phyloP scores from a whole-genome alignment of 306 rosid species.

The Carpinus fangiana region DNA sequence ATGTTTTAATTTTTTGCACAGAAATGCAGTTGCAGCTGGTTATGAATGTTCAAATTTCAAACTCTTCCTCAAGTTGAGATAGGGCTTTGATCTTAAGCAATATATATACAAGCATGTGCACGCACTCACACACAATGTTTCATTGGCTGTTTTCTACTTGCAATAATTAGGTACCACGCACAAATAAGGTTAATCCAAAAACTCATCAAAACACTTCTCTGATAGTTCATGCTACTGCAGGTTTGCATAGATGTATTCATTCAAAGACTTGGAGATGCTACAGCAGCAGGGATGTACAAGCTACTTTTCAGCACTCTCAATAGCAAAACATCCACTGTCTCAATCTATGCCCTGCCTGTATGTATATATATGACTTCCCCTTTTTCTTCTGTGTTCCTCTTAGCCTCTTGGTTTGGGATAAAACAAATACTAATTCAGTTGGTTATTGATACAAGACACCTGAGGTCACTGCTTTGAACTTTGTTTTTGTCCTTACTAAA shows the following conservation, averaged over 20 bases:
- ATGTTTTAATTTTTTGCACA: background rate
- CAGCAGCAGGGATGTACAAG: constrained; percentile 95
- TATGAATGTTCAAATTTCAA: background rate
- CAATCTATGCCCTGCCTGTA: constrained; percentile 84
- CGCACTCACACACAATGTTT: background rate
- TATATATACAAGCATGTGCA: background rate
- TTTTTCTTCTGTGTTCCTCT: constrained; percentile 1
- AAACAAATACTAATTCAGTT: background rate
- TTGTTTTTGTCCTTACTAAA: background rate
- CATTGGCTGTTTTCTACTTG: constrained; percentile 6
- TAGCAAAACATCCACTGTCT: constrained; percentile 65
- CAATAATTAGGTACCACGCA: constrained; percentile 9
- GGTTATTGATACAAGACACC: constrained; percentile 3
- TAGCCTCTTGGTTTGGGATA: background rate
- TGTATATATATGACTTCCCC: constrained; percentile 23
- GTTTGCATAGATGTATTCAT: constrained; percentile 86
- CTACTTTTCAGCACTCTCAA: constrained; percentile 59
- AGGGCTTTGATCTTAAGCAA: background rate
- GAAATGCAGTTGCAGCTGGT: background rate
- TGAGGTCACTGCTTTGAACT: constrained; percentile 9
- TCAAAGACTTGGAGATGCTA: constrained; percentile 95
- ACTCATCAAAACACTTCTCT: constrained; percentile 5
- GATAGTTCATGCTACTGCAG: constrained; percentile 44
- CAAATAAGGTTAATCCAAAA: background rate
- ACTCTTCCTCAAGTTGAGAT: background rate